Evolutionary conservation across 2,329 filamentous ascomycete species (phyloP).

Genomic region (Lizonia empirigonia): DNA sequence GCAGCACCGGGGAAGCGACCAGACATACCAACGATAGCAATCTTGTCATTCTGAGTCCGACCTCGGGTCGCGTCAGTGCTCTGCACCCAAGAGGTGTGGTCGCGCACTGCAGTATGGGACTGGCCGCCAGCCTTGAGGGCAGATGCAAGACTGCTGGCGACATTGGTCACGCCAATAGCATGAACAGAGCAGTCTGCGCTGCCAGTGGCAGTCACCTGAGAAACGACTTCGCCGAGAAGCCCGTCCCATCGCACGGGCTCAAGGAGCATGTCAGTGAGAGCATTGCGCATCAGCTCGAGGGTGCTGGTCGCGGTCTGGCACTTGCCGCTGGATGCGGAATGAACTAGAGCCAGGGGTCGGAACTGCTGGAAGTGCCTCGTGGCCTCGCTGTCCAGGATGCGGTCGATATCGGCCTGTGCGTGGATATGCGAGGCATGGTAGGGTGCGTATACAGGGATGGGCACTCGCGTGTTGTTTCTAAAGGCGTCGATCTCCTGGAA

Average conservation of each 20-base stretch:
- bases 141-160: constrained; percentile 61
- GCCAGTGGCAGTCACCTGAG: constrained; percentile 52
- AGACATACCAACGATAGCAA: constrained; percentile 85
- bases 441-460: constrained; percentile 62
- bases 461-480: constrained; percentile 57
- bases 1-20: constrained; percentile 77
- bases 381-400: constrained; percentile 54
- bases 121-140: constrained; percentile 59
- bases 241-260: constrained; percentile 57
- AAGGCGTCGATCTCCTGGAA: constrained; percentile 57
- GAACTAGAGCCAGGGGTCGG: constrained; percentile 52
- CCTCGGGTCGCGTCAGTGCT: constrained; percentile 42
- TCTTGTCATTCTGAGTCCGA: constrained; percentile 66
- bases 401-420: constrained; percentile 56
- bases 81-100: constrained; percentile 53
- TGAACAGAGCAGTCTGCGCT: constrained; percentile 53
- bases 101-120: constrained; percentile 50
- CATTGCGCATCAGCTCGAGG: constrained; percentile 52
- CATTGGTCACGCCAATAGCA: constrained; percentile 59
- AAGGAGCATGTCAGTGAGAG: constrained; percentile 54
- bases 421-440: constrained; percentile 65
- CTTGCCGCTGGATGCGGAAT: constrained; percentile 55
- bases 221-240: constrained; percentile 55
- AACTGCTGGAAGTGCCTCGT: constrained; percentile 50
- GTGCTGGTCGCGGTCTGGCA: constrained; percentile 54